Evolutionary conservation across 2,329 filamentous ascomycete genomes (phyloP), one percentile per base, ranked within the genome.

Genomic region (Bipolaris sorokiniana): DNA sequence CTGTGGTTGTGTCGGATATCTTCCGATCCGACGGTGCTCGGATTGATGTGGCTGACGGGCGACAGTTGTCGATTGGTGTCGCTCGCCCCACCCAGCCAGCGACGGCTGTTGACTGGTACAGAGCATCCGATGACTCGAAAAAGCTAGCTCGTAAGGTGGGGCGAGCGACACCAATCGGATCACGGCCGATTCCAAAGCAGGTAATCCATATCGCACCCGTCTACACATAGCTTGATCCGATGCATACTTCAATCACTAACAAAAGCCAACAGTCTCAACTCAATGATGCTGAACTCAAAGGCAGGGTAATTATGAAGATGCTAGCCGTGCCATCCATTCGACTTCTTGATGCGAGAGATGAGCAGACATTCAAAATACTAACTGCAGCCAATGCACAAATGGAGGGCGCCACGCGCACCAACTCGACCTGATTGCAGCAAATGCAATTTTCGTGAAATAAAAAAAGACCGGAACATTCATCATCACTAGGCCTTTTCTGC

Each of bases 371-470:
- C 16, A 7, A 38, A 38, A 20, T 10, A 4, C 16, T 38, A 5
- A 38, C 36, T 16, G n/a, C 7, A 38, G 36, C 16, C 36, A 38
- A 16, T 18, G 36, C 36, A 38, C 36, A 38, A 36, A 38, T 5
- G 16, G 36, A 16, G 9, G 7, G 16, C 18, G 49, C 40, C 50
- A 50, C 13, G 55, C 55, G 18, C 48, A 53, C 50, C 49, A 50
- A 7, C 51, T 51, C 28, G 40, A 48, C 34, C 20, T 23, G 20
- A 10, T n/a, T n/a, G 36, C 5, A 16, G 16, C 15, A 38, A 38
- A 38, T 7, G n/a, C 36, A 16, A 38, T 16, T 10, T 2, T 38
- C 9, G n/a, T 38, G 7, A 18, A 38, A 6, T 18, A 37, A n/a
- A 18, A 38, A 6, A 38, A 37, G 10, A 16, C 10, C 5, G 36